Evolutionary conservation across 1,284 basidiomycete genomes (phyloP), one percentile per base, ranked within the genome.

Genomic region (Leccinum olivaceoglutinosum): DNA sequence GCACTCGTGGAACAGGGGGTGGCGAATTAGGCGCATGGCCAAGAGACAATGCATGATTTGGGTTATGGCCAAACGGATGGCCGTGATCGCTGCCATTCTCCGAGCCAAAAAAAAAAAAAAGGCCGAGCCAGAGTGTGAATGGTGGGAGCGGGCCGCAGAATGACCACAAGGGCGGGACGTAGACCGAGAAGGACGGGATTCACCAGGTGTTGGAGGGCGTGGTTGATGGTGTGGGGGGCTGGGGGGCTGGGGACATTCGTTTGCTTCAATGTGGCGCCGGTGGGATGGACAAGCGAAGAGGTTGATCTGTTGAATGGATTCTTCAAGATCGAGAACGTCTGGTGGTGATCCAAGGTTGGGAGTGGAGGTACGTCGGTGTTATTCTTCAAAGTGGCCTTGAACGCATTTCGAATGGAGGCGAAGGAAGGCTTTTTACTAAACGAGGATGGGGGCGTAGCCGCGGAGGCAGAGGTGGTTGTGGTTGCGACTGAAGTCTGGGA

Each of bases 381-480:
- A 64, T 73, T 81, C 75, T 85, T 88, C 38, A 80, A 77, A 64
- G 83, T 81, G n/a, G 71, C 79, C 76, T 93, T 94, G 83, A 96
- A 94, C 4, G 92, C 92, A 73, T 94, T 94, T 60, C 92, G 87
- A 62, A 96, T 85, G 8, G 90, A 94, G 1, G 93, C 92, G 67
- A 94, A 92, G 0, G 91, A 93, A 1, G 90, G 77, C 67, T 94
- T 94, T 79, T 93, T 93, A 58, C 86, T 80, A 70, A 91, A 87
- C 2, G 85, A 81, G 7, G 83, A 78, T 36, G 76, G 71, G 29
- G 74, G 69, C 3, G 72, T 68, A 12, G 62, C 63, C 38, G 67
- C 64, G 11, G 76, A 74, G 2, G 53, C 61, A 3, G 68, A 63
- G 0, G 73, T 74, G 25, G 70, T 71, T 3, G 80, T 79, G 2